Base-by-base conservation (phyloP, 768 basidiomycete species). In the Hericium coralloides region DNA sequence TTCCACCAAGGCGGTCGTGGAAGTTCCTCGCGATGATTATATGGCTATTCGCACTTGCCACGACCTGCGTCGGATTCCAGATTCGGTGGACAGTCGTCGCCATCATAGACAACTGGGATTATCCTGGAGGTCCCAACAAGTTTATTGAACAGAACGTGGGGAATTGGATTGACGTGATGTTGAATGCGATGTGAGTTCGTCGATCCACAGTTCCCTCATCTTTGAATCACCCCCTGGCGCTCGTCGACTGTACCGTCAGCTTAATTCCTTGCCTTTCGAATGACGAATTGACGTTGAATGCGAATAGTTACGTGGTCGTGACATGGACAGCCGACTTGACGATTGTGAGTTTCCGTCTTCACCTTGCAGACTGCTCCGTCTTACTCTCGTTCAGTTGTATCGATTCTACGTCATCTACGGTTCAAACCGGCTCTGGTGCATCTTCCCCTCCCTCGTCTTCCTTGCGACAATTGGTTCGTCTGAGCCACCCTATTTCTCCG, bases 121-220 rank as follows among this genome's bases (percentile, higher is more conserved):
- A 62, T 49, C 56, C 60, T 41, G 63, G 63, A 2, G 68, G 63
- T 2, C 65, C 69, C 12, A 56, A 59, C 20, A 36, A 41, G 17
- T 72, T 66, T 51, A 56, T 68, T 31, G 52, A 56, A 20, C 48
- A 60, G 38, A 56, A 67, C 18, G 43, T 61, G 0, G 52, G 52
- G 18, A 59, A 61, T 23, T 51, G 60, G 23, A 52, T 58, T 12
- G 65, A 66, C 49, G 43, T 66, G 12, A 61, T 58, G 12, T 41
- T 67, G 10, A 65, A 67, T 8, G 59, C 58, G 22, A 57, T 63
- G 68, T 70, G 50, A 52, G 68, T 64, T 54, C 31, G 31, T 7
- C 31, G 31, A 31, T 6, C 6, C 8, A 43, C 43, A 23, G 2
- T n/a, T 9, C 18, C 10, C 52, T 41, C 37, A 23, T 12, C 17